Evolutionary conservation across 2,329 filamentous ascomycete genomes (phyloP).

Genomic region (Clarireedia homoeocarpa): DNA sequence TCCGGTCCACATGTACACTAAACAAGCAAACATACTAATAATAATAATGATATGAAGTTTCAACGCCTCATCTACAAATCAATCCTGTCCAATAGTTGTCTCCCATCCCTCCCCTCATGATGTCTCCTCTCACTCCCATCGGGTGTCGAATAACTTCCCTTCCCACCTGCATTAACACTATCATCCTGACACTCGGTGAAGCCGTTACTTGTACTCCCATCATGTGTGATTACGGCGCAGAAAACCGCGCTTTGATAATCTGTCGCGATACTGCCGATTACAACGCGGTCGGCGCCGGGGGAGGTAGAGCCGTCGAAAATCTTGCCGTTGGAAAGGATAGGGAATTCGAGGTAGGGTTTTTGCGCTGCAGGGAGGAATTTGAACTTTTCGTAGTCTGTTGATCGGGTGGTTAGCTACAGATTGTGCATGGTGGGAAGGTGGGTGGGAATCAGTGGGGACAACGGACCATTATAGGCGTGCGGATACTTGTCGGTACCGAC

Average conservation of each 20-base stretch:
- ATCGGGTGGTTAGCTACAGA: not conserved
- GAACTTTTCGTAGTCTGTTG: constrained; percentile 28
- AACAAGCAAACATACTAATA: too few relatives aligned
- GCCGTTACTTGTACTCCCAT: constrained; percentile 25
- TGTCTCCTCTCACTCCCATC: constrained; percentile 1
- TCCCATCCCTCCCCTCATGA: constrained; percentile 9
- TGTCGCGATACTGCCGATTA: constrained; percentile 25
- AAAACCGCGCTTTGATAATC: constrained; percentile 26
- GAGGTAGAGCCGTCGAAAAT: constrained; percentile 20
- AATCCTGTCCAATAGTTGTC: constrained; percentile 18
- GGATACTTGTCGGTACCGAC: constrained; percentile 27
- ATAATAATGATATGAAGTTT: too few relatives aligned
- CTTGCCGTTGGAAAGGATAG: constrained; percentile 20
- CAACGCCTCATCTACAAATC: constrained; percentile 7
- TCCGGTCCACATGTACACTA: too few relatives aligned
- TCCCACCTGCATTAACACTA: constrained; percentile 9
- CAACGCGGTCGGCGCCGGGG: constrained; percentile 28
- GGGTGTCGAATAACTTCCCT: constrained; percentile 12
- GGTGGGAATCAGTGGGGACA: not conserved
- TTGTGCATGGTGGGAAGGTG: not conserved
- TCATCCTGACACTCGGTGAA: constrained; percentile 28
- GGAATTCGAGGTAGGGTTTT: constrained; percentile 29
- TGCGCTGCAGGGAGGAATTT: constrained; percentile 24
- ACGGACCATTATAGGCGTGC: constrained; percentile 27
- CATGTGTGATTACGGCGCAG: constrained; percentile 28